phyloP scores from a whole-genome alignment of 257 asterid species.

The Gentiana straminea region DNA sequence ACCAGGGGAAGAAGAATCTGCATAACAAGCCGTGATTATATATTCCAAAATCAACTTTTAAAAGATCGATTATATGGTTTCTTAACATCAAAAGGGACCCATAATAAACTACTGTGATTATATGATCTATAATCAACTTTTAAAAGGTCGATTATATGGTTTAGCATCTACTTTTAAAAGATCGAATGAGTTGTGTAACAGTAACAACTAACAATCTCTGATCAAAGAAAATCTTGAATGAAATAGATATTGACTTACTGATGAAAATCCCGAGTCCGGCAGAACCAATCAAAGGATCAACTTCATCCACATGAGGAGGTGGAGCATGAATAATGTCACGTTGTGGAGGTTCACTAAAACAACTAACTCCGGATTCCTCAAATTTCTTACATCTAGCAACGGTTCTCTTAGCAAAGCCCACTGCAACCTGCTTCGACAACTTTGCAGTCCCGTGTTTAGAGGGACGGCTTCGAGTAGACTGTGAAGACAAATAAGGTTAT shows the following conservation, averaged over 20 bases:
- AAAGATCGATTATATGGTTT: not conserved
- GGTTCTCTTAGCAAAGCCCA: constrained; percentile 69
- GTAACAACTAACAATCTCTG: too few relatives aligned
- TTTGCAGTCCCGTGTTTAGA: constrained; percentile 68
- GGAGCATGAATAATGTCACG: constrained; percentile 64
- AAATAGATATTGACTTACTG: constrained; percentile 16
- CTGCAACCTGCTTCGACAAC: constrained; percentile 70
- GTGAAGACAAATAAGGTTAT: too few relatives aligned
- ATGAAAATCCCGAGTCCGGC: constrained; percentile 21
- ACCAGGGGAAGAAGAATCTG: constrained; percentile 12
- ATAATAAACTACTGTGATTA: not conserved
- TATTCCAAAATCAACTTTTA: constrained; percentile 7
- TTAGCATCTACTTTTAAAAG: constrained; percentile 3
- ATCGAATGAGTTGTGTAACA: not conserved
- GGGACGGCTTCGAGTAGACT: constrained; percentile 31
- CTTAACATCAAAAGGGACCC: too few relatives aligned
- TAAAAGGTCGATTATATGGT: not conserved
- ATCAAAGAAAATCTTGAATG: too few relatives aligned
- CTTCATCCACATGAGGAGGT: constrained; percentile 55
- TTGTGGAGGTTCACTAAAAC: constrained; percentile 66
- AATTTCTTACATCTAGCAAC: constrained; percentile 64
- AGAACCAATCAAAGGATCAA: constrained; percentile 37
- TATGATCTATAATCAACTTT: constrained; percentile 7
- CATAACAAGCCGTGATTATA: constrained; percentile 1
- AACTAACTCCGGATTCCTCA: constrained; percentile 64